Percentiles rank a stretch among this genome's conserved stretches.
phyloP scores from a whole-genome alignment of 495 filamentous ascomycete species.

The Apodospora peruviana region DNA sequence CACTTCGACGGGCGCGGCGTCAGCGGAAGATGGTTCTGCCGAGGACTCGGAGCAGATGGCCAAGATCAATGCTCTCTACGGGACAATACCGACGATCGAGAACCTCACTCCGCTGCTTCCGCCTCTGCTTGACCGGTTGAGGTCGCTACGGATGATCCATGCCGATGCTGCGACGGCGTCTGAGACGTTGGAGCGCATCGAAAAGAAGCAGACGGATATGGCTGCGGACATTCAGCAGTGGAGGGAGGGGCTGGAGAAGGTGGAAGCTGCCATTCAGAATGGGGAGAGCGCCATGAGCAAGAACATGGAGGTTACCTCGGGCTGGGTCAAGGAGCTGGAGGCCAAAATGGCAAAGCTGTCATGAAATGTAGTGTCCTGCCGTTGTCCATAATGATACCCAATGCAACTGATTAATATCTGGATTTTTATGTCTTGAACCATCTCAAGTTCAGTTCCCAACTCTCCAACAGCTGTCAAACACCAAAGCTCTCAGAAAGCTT shows the following conservation, averaged over 20 bases:
- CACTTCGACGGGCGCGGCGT: conserved; percentile 38
- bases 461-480: too few relatives aligned
- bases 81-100: conserved; percentile 83
- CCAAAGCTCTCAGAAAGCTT: not conserved
- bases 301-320: conserved; percentile 76
- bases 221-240: conserved; percentile 76
- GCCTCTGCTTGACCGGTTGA: conserved; percentile 74
- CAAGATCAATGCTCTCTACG: conserved; percentile 90
- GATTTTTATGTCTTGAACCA: not conserved
- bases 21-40: conserved; percentile 20
- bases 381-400: conserved; percentile 26
- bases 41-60: conserved; percentile 63
- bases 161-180: conserved; percentile 80
- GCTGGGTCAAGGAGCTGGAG: conserved; percentile 87
- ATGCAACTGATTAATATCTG: not conserved
- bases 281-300: conserved; percentile 62
- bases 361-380: conserved; percentile 17
- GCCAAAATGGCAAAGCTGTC: conserved; percentile 57
- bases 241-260: conserved; percentile 72
- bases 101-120: conserved; percentile 79
- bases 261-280: conserved; percentile 66
- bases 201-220: conserved; percentile 78
- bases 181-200: conserved; percentile 69
- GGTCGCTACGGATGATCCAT: conserved; percentile 79
- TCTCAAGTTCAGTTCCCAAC: too few relatives aligned